Base-by-base conservation (phyloP, 75 land plant genomes). In the Gnetum montanum region DNA sequence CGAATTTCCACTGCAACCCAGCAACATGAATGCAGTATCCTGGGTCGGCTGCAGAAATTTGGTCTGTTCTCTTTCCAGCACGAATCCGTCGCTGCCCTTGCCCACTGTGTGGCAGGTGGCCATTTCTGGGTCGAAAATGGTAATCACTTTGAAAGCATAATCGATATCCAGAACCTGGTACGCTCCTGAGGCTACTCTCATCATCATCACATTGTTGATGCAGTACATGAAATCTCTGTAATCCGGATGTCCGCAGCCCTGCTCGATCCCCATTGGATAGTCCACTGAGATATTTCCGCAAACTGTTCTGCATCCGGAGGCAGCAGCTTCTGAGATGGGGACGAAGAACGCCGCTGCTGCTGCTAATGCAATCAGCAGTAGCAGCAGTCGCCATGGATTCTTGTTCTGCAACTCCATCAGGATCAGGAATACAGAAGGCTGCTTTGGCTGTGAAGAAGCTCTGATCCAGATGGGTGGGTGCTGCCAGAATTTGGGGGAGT, bases 211-310 rank as follows among this genome's bases (percentile, higher is more conserved):
- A 15, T 77, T 78, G 51, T 81, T 74, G 65, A 78, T 71, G 77
- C 89, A 85, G 69, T 70, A 81, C 34, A 81, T 46, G n/a, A 74
- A 75, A 25, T 76, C 69, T 2, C 68, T 51, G 66, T 62, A 85
- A 6, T 63, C 73, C 0, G 76, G 62, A 49, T 77, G 84, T 46
- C 89, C 89, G 55, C 89, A 85, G 3, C 85, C 89, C 2, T 50
- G 29, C 41, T 37, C 60, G 25, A 67, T 28, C 2, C 72, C 64
- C 35, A 85, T 77, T 4, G 89, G 89, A 71, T 81, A 85, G 54
- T 74, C 81, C 3, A 85, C 50, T 10, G 79, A 70, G 1, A 81
- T 20, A 66, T 78, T 81, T 1, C 89, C 89, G 34, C 89, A 85
- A 59, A 59, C 74, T 5, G 78, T 74, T 25, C 81, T 31, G 59